Conservation (phyloP, 495 filamentous ascomycete genomes). For the Penicillium argentinense region DNA sequence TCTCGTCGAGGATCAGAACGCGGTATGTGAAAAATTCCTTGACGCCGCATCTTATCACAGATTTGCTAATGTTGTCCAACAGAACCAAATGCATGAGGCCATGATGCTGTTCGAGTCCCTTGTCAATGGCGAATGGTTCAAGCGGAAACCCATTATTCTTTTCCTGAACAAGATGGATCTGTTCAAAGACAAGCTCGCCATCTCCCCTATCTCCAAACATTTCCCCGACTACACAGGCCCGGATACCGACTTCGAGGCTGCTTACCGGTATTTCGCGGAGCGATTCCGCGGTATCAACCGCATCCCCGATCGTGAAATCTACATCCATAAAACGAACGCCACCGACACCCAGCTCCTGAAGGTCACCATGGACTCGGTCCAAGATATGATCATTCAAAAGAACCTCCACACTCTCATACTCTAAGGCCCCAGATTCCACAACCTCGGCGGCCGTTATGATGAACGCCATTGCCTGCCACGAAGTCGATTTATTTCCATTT, state of each 20-base stretch:
- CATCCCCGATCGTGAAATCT: conserved; percentile 83
- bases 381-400: conserved; percentile 99
- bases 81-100: conserved; percentile 99
- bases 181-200: conserved; percentile 83
- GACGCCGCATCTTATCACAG: not conserved
- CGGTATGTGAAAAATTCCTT: conserved; percentile 57
- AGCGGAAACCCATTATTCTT: conserved; percentile 90
- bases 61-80: not conserved
- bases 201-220: conserved; percentile 80
- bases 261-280: conserved; percentile 83
- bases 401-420: conserved; percentile 94
- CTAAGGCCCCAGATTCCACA: conserved; percentile 48
- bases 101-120: conserved; percentile 98
- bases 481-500: conserved; percentile 20
- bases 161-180: conserved; percentile 99
- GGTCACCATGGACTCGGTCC: conserved; percentile 95
- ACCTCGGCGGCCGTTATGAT: conserved; percentile 27
- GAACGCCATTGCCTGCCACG: conserved; percentile 23
- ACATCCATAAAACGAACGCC: conserved; percentile 91
- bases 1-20: conserved; percentile 94
- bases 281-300: conserved; percentile 86
- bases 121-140: conserved; percentile 97
- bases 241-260: conserved; percentile 55
- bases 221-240: conserved; percentile 86
- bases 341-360: conserved; percentile 95